These are phyloP conservation scores for Nakaseomyces sp. DNA, from an alignment of 1,139 yeast species.

Conservation along the genomic window DNA sequence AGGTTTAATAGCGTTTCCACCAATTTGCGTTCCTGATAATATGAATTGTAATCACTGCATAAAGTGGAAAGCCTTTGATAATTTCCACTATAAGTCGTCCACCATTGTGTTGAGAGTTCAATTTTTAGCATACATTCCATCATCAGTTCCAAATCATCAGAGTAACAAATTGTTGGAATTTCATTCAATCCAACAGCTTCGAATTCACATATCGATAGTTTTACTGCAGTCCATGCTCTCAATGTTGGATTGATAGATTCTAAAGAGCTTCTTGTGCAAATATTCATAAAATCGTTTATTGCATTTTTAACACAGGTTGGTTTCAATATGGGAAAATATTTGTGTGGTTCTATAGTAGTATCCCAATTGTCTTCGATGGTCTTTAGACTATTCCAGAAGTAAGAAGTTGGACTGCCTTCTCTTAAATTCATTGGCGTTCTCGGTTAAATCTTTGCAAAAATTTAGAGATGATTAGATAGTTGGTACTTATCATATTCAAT, in stretches of 20 bases:
- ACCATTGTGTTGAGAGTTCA: slow-evolving; percentile 43
- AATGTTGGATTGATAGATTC: slow-evolving; percentile 26
- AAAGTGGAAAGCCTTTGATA: slow-evolving; percentile 41
- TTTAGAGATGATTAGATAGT: too few species aligned
- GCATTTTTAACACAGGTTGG: slow-evolving; percentile 31
- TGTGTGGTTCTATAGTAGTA: not conserved
- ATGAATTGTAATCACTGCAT: slow-evolving; percentile 44
- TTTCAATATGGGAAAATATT: slow-evolving; percentile 20
- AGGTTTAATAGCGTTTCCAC: slow-evolving; percentile 32
- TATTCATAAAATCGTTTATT: slow-evolving; percentile 24
- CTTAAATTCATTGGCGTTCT: not conserved
- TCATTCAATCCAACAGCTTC: slow-evolving; percentile 33
- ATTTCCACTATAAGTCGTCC: slow-evolving; percentile 56
- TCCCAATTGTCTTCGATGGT: not conserved
- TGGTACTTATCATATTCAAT: too few species aligned
- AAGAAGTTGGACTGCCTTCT: not conserved
- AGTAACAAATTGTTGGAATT: slow-evolving; percentile 16
- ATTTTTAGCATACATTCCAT: slow-evolving; percentile 36
- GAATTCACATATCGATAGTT: slow-evolving; percentile 48
- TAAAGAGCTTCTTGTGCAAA: slow-evolving; percentile 27
- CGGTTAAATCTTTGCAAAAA: not conserved
- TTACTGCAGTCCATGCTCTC: slow-evolving; percentile 38
- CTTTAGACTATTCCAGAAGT: not conserved
- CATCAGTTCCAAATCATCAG: slow-evolving; percentile 13
- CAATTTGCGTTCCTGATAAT: slow-evolving; percentile 33